Percentiles rank a stretch among this genome's conserved stretches.
Evolutionary conservation across 2,329 filamentous ascomycete species (phyloP).

Genomic region (Diaporthe batatas): DNA sequence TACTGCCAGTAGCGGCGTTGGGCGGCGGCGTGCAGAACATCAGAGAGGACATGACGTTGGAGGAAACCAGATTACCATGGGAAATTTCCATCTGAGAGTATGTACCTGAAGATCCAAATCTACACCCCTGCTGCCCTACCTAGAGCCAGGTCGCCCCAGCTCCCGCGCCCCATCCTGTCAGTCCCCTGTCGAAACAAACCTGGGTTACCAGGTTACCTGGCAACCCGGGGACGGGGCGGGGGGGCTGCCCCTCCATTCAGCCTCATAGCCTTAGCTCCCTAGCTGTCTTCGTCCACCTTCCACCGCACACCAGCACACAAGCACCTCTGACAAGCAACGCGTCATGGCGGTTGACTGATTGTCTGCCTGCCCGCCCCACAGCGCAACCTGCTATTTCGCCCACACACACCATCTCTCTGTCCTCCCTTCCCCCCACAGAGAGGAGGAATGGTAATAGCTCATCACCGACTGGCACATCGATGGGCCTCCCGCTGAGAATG

Average conservation of each 20-base stretch:
- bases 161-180: neutral
- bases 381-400: neutral
- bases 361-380: slow-evolving; percentile 17
- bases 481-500: slow-evolving; percentile 61
- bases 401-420: neutral
- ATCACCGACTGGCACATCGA: slow-evolving; percentile 39
- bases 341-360: slow-evolving; percentile 42
- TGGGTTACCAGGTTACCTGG: neutral
- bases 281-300: neutral
- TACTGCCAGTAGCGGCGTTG: neutral
- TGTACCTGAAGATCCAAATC: slow-evolving; percentile 41
- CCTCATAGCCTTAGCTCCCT: slow-evolving; percentile 16
- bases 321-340: slow-evolving; percentile 28
- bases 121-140: slow-evolving; percentile 27
- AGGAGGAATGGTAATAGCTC: slow-evolving; percentile 36
- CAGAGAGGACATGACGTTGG: slow-evolving; percentile 38
- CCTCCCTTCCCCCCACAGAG: neutral
- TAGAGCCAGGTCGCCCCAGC: neutral
- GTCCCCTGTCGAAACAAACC: slow-evolving; percentile 6
- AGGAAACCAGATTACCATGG: slow-evolving; percentile 36
- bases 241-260: slow-evolving; percentile 20
- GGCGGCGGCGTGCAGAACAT: slow-evolving; percentile 14
- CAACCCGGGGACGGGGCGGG: neutral
- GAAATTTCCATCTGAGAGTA: slow-evolving; percentile 33
- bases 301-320: slow-evolving; percentile 1